Evolutionary conservation across 495 filamentous ascomycete genomes (phyloP).

Genomic region (Penicillium steckii): DNA sequence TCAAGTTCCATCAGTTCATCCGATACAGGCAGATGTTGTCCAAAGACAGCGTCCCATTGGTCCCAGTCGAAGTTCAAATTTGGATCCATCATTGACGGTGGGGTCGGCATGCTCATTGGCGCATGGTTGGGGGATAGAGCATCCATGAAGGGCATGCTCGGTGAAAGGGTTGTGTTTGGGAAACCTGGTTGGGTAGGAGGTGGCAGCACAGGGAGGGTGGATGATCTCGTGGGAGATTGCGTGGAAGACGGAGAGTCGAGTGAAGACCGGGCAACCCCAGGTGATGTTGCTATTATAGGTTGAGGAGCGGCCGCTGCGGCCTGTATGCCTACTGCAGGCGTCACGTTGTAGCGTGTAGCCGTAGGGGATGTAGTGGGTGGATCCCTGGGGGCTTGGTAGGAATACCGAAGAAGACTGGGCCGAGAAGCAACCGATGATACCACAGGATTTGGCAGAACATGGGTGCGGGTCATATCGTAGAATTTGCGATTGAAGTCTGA

Average conservation of each 20-base stretch:
- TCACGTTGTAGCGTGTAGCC: constrained; percentile 13
- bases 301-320: neutral
- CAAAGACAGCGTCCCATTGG: constrained; percentile 52
- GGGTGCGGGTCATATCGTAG: constrained; percentile 40
- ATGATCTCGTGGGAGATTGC: constrained; percentile 5
- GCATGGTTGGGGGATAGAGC: constrained; percentile 19
- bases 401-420: constrained; percentile 30
- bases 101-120: constrained; percentile 31
- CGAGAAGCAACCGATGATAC: constrained; percentile 14
- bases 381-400: constrained; percentile 21
- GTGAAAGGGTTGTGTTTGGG: neutral
- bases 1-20: constrained; percentile 49
- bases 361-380: constrained; percentile 6
- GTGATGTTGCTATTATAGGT: constrained; percentile 7
- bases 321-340: constrained; percentile 10
- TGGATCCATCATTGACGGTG: constrained; percentile 45
- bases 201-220: neutral
- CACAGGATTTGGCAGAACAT: constrained; percentile 23
- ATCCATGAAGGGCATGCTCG: constrained; percentile 24
- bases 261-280: constrained; percentile 11
- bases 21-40: constrained; percentile 45
- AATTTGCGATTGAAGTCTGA: constrained; percentile 40
- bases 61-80: constrained; percentile 51
- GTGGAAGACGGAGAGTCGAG: constrained; percentile 10
- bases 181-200: constrained; percentile 6